Conservation (phyloP, 371 early-diverging fungal species). For the Apophysomyces trapeziformis region DNA sequence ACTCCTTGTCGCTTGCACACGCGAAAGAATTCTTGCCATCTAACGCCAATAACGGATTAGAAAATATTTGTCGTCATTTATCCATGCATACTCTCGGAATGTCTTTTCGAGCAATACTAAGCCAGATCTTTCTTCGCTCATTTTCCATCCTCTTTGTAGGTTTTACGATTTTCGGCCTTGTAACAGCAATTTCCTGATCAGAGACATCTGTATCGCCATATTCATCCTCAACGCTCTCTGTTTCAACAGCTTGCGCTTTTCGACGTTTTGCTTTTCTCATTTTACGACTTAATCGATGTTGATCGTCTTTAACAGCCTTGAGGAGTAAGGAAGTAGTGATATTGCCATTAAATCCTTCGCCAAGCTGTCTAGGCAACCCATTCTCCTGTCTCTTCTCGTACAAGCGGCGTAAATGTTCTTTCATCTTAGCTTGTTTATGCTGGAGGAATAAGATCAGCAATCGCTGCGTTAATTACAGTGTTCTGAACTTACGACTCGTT, state of each 20-base stretch:
- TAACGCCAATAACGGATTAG: slow-evolving; percentile 9
- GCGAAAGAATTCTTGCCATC: slow-evolving; percentile 61
- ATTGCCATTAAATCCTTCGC: slow-evolving; percentile 8
- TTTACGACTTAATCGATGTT: slow-evolving; percentile 30
- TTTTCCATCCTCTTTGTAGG: slow-evolving; percentile 32
- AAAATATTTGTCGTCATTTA: neutral
- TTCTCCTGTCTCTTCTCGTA: slow-evolving; percentile 47
- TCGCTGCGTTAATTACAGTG: neutral
- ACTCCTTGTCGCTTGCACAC: slow-evolving; percentile 53
- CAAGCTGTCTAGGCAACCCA: slow-evolving; percentile 24
- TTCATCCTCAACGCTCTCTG: slow-evolving; percentile 4
- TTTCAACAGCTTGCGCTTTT: slow-evolving; percentile 6
- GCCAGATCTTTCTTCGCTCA: slow-evolving; percentile 44
- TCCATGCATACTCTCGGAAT: slow-evolving; percentile 42
- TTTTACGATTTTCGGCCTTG: slow-evolving; percentile 11
- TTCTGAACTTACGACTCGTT: slow-evolving; percentile 36
- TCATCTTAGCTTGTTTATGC: slow-evolving; percentile 36
- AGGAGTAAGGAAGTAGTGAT: slow-evolving; percentile 17
- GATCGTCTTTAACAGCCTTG: slow-evolving; percentile 32
- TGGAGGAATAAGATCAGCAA: slow-evolving; percentile 1
- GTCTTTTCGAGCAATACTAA: slow-evolving; percentile 51
- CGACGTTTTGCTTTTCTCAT: slow-evolving; percentile 17
- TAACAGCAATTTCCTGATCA: slow-evolving; percentile 3
- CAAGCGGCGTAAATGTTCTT: slow-evolving; percentile 35
- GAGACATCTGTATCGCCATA: slow-evolving; percentile 11